Conservation (phyloP, 2,329 filamentous ascomycete genomes). For the Xylariaceae sp. region DNA sequence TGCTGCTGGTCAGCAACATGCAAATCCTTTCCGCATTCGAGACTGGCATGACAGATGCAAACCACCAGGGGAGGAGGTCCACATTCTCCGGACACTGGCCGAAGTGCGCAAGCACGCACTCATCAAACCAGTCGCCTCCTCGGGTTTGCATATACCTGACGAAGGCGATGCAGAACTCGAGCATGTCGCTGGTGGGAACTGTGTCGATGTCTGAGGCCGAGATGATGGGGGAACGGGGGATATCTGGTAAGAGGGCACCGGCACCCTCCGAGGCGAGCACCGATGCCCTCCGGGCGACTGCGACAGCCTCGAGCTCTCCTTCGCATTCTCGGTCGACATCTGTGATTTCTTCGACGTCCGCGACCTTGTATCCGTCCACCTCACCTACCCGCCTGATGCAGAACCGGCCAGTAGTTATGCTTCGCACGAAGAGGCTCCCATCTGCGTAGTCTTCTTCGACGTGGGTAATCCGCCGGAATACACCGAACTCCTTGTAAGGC, state of each 20-base stretch:
- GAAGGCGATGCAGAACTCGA: slow-evolving; percentile 61
- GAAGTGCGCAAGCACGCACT: slow-evolving; percentile 66
- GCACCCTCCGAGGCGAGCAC: background rate
- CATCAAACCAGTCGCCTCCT: slow-evolving; percentile 69
- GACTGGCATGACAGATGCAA: slow-evolving; percentile 75
- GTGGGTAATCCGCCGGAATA: slow-evolving; percentile 69
- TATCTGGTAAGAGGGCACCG: slow-evolving; percentile 11
- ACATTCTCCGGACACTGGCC: slow-evolving; percentile 73
- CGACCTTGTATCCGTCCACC: slow-evolving; percentile 73
- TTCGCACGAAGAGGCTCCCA: slow-evolving; percentile 73
- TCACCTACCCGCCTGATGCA: slow-evolving; percentile 58
- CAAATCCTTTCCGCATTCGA: slow-evolving; percentile 74
- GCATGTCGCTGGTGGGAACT: slow-evolving; percentile 66
- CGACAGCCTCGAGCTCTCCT: slow-evolving; percentile 66
- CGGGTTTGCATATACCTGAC: slow-evolving; percentile 61
- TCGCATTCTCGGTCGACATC: slow-evolving; percentile 80
- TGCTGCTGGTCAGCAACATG: slow-evolving; percentile 66
- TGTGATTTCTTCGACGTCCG: slow-evolving; percentile 69
- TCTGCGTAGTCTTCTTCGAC: slow-evolving; percentile 72
- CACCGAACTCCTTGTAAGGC: slow-evolving; percentile 68
- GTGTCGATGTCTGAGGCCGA: slow-evolving; percentile 37
- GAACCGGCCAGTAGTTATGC: slow-evolving; percentile 76
- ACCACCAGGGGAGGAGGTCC: slow-evolving; percentile 81
- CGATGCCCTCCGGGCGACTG: slow-evolving; percentile 41
- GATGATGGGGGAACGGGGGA: slow-evolving; percentile 11